These are phyloP conservation scores for Stenogyne calaminthoides DNA, from an alignment of 305 asterid species.

Conservation along the genomic window DNA sequence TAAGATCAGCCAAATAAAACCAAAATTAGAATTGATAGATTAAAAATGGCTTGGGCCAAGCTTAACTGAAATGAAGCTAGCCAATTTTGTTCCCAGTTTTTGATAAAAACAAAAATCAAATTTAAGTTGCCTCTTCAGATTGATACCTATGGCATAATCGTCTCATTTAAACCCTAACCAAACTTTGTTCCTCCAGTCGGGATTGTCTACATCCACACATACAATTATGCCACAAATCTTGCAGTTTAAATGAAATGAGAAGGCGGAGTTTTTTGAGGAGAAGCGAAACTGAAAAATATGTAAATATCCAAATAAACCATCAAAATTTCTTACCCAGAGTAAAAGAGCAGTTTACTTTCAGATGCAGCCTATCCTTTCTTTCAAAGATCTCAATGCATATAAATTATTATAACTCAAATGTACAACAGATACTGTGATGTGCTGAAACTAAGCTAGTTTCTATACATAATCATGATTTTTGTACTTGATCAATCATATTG, in stretches of 20 bases:
- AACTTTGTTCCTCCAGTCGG: constrained; percentile 10
- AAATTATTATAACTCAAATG: background rate
- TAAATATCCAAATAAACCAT: background rate
- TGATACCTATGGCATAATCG: constrained; percentile 9
- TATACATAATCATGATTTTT: background rate
- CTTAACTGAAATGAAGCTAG: background rate
- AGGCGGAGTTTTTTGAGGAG: background rate
- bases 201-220: background rate
- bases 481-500: background rate
- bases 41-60: background rate
- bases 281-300: background rate
- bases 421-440: background rate
- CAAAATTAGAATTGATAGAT: background rate
- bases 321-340: background rate
- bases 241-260: background rate
- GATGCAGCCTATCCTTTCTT: background rate
- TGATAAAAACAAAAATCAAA: background rate
- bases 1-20: constrained; percentile 14
- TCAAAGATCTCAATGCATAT: background rate
- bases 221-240: background rate
- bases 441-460: constrained; percentile 11
- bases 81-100: constrained; percentile 4
- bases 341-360: background rate
- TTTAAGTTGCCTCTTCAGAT: background rate
- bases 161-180: background rate